Evolutionary conservation across 352 stramenopile species (phyloP), one percentile per base, ranked within the genome.

Genomic region (Globisporangium middletonii): DNA sequence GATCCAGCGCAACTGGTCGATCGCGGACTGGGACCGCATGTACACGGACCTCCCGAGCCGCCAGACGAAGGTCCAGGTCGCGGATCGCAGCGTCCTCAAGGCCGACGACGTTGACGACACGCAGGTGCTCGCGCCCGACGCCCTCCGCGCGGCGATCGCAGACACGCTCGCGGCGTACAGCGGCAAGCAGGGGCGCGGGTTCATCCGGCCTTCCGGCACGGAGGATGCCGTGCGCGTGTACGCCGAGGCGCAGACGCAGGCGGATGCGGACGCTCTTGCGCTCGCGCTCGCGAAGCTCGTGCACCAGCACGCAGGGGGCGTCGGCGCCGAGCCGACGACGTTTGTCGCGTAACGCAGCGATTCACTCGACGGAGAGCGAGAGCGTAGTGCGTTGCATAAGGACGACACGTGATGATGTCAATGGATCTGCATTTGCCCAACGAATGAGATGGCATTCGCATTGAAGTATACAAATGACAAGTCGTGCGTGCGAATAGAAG

Each of bases 191-290:
- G 80, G 71, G 23, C 83, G 83, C 26, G 83, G 73, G 30, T 99
- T 99, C 70, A 88, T 99, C 23, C 84, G 97, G 43, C 94, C 97
- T 30, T 99, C 93, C 58, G 97, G 97, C 27, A 99, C 97, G 0
- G 97, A 99, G 71, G 91, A 99, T 68, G 96, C 96, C 9, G 97
- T 99, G 37, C 94, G 97, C 44, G 89, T 99, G 41, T 99, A 99
- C 79, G 97, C 97, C 30, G 97, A 99, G 73, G 95, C 96, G 19
- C 71, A 83, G 60, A 97, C 86, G 23, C 83, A 97, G 67, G 73
- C 77, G 19, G 78, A 89, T 55, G 96, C 94, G 0, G 93, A 99
- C 64, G 77, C 78, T 42, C 76, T 98, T 38, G 94, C 94, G 47
- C 75, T 87, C 18, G 75, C 88, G 61, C 89, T 96, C 37, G 87